A percentile compares a stretch with the other conserved stretches of the same genome.
phyloP scores from a whole-genome alignment of 805 yeast genomes.

The Kuraishia piskuri region DNA sequence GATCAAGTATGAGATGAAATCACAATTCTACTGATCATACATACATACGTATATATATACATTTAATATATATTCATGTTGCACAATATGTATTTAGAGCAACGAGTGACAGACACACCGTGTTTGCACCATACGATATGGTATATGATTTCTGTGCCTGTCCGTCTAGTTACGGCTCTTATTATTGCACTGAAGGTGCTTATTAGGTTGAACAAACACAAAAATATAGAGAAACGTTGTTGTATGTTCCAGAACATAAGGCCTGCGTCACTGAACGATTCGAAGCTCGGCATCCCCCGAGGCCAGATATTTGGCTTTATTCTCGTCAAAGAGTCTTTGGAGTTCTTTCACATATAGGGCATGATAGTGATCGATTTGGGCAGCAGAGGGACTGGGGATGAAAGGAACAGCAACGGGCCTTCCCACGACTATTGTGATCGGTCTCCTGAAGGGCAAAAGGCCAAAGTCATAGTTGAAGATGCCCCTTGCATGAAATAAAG shows the following conservation, averaged over 20 bases:
- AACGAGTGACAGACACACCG: not conserved
- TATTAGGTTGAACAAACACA: not conserved
- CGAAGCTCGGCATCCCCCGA: constrained; percentile 38
- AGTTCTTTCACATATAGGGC: constrained; percentile 57
- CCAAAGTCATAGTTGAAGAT: constrained; percentile 91
- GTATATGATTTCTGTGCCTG: too few relatives aligned
- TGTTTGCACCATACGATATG: too few relatives aligned
- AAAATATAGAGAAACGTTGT: too few relatives aligned
- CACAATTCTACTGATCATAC: not conserved
- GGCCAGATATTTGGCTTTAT: constrained; percentile 44
- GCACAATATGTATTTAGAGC: not conserved
- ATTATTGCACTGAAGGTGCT: not conserved
- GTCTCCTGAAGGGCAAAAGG: constrained; percentile 74
- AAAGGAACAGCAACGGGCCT: constrained; percentile 54
- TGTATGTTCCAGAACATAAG: not conserved
- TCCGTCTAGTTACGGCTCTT: too few relatives aligned
- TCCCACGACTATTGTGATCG: constrained; percentile 71
- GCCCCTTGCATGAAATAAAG: constrained; percentile 88
- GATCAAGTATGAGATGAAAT: constrained; percentile 33
- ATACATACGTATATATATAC: not conserved
- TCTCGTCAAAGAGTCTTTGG: constrained; percentile 52
- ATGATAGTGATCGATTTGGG: constrained; percentile 65
- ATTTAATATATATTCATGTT: not conserved
- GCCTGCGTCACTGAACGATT: constrained; percentile 29
- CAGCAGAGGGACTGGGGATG: constrained; percentile 29